Evolutionary conservation across 1,284 basidiomycete species (phyloP), one percentile per base, ranked within the genome.

Genomic region (Puccinia novopanici): DNA sequence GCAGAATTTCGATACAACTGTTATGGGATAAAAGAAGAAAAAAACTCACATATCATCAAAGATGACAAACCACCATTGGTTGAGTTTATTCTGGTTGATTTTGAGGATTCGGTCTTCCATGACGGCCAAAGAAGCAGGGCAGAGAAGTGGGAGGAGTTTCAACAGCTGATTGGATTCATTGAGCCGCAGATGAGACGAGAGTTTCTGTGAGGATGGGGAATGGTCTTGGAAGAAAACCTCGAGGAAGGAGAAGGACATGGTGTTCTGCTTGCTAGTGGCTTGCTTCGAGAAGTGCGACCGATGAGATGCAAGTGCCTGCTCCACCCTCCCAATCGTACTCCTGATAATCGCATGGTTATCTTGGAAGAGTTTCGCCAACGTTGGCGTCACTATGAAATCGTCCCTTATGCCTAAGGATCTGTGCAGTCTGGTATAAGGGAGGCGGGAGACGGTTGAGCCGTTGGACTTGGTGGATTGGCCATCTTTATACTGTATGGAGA

Each of bases 1-100:
- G 68, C 52, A 55, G 83, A 79, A 83, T 34, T 34, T 34, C 34
- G 34, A 34, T 34, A 34, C 34, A 34, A 34, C 34, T 34, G 34
- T 34, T 34, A 34, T 34, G 34, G n/a, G n/a, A n/a, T 4, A 34
- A 34, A 34, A 34, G 4, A 34, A 34, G 4, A 34, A 34, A 34
- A 34, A 34, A 34, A 84, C 40, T 37, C 52, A 61, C 61, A 50
- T 30, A 85, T 89, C 83, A 81, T 92, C 91, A 90, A 91, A 93
- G 83, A 92, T 90, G 10, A 93, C 88, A 84, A 91, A 93, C 92
- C 92, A 94, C 91, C 92, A 93, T 0, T 89, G 65, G 34, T 83
- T 82, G 19, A 82, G 40, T 10, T 75, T 79, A 24, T 71, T 81
- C 15, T 83, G 74, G 3, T 81, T 82, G 54, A 82, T 82, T 67